Base-by-base conservation (phyloP, 192 early-diverging fungal genomes). In the Pilaira anomala region DNA sequence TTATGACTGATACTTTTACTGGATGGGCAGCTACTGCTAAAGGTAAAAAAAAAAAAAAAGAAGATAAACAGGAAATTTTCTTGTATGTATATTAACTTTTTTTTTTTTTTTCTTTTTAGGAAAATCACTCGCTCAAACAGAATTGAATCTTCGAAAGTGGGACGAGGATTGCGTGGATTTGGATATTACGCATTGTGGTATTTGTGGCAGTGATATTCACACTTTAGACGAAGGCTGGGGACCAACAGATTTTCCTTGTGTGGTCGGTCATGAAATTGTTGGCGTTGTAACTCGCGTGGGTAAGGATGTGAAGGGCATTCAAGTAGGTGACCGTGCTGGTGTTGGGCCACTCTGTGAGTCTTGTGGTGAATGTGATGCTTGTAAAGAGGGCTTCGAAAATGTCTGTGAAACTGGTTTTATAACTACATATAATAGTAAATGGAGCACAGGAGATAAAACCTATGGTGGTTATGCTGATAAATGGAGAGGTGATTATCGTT, bases 171-270 rank as follows among this genome's bases (percentile, higher is more conserved):
- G 72, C 39, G 70, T 82, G 36, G 80, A 82, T 36, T 65, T 82
- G 8, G 55, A 73, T 0, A 68, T 82, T 19, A 63, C 53, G 16
- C 79, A 87, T 74, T 86, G 85, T 55, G 88, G 89, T 50, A 85
- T 93, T 55, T 93, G 91, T 67, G 83, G 80, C 41, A 83, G 84
- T 6, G 92, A 94, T 72, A 58, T 88, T 39, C 87, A 94, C 75
- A 86, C 76, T 30, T 67, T 83, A 54, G 78, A 80, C 64, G 62
- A 65, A 0, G 87, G 80, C 52, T 52, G 49, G 48, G 30, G 16
- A 13, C 40, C 36, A 44, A 65, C 69, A 2, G 1, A 25, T 29
- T 78, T 73, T 25, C 76, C 79, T 45, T 60, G 75, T 42, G 65
- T 85, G 24, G 64, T 72, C n/a, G 80, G 81, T 18, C 84, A 86